These are phyloP conservation scores for Chamaecrista fasciculata DNA, from an alignment of 306 rosid species.

Conservation along the genomic window DNA sequence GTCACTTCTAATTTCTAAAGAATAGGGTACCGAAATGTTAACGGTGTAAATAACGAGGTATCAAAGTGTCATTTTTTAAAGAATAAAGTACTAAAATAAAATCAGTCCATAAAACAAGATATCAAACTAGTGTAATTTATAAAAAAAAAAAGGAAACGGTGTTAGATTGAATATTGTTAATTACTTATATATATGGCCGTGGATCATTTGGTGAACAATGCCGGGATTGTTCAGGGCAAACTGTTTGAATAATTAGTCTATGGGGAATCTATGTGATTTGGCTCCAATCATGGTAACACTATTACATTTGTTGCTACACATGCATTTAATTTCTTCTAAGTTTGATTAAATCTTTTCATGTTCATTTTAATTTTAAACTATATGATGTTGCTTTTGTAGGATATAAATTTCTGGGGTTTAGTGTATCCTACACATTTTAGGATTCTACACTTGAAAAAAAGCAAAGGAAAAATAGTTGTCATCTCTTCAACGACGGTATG, in stretches of 20 bases:
- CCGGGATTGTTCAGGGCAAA: neutral
- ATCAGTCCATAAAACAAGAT: no score
- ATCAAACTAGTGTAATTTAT: no score
- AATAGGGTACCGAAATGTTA: no score
- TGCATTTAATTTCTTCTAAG: neutral
- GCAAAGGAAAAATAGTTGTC: conserved; percentile 22
- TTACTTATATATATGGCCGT: neutral
- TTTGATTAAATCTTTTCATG: neutral
- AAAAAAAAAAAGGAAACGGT: no score
- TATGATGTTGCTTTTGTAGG: neutral
- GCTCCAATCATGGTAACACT: conserved; percentile 3
- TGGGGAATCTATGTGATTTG: neutral
- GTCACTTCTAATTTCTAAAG: no score
- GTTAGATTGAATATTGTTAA: no score
- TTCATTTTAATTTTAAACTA: neutral
- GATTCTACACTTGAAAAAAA: conserved; percentile 20
- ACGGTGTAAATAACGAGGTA: no score
- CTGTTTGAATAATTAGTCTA: neutral
- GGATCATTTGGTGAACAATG: conserved; percentile 29
- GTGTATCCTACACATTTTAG: conserved; percentile 16
- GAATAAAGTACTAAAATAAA: no score
- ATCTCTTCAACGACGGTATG: conserved; percentile 4
- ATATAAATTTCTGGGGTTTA: conserved; percentile 25
- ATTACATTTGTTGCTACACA: neutral
- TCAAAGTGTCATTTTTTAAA: no score